Conservation (phyloP, 768 basidiomycete species). For the Mycena polygramma region DNA sequence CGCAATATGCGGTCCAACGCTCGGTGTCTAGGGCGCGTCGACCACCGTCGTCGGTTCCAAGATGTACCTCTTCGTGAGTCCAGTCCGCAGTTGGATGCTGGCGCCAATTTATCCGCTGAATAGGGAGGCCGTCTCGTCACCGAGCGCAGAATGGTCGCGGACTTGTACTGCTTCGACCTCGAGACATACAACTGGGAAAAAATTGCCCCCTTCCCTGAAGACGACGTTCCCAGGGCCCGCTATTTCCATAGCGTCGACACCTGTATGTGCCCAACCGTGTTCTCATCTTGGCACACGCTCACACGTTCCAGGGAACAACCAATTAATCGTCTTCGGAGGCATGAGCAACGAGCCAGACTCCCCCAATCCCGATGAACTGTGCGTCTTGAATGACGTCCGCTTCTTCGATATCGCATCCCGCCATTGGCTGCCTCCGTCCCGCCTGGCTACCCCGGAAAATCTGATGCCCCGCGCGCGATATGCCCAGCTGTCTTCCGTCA, state of each 20-base stretch:
- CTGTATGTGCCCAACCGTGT: conserved; percentile 60
- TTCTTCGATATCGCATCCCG: conserved; percentile 83
- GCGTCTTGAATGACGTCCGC: conserved; percentile 93
- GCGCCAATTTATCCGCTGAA: background rate
- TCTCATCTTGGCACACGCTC: conserved; percentile 29
- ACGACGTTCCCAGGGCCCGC: conserved; percentile 82
- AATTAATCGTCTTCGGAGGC: conserved; percentile 94
- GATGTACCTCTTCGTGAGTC: conserved; percentile 88
- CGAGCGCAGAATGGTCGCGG: conserved; percentile 89
- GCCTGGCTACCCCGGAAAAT: conserved; percentile 56
- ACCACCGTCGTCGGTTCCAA: conserved; percentile 91
- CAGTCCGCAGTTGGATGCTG: background rate
- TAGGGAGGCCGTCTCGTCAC: conserved; percentile 91
- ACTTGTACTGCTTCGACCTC: conserved; percentile 92
- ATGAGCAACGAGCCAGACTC: conserved; percentile 88
- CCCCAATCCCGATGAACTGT: conserved; percentile 81
- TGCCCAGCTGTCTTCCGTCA: conserved; percentile 92
- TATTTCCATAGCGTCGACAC: conserved; percentile 96
- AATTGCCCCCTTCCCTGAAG: conserved; percentile 69
- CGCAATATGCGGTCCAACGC: conserved; percentile 4
- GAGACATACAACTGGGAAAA: conserved; percentile 85
- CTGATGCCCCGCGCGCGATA: conserved; percentile 88
- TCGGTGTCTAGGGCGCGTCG: conserved; percentile 76
- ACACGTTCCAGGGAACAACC: conserved; percentile 79
- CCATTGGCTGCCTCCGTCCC: conserved; percentile 75